A percentile compares a stretch with the other conserved stretches of the same genome.
These are phyloP conservation scores for Naganishia randhawae DNA, from an alignment of 768 basidiomycete genomes.

Conservation along the genomic window DNA sequence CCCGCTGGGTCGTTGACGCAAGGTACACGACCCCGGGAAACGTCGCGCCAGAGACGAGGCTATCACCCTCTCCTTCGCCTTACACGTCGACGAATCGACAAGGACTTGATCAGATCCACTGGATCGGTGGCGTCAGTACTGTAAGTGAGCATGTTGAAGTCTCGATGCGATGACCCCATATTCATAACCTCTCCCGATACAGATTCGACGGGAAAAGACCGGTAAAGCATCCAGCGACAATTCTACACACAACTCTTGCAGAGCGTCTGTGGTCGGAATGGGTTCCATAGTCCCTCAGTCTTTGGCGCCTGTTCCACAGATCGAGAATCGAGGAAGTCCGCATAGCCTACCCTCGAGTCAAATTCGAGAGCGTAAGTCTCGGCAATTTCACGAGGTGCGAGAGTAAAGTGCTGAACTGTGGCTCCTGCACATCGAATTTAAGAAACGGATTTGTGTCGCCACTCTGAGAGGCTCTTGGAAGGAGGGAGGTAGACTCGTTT, in stretches of 20 bases:
- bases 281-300: constrained; percentile 16
- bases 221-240: constrained; percentile 31
- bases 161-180: constrained; percentile 31
- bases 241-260: constrained; percentile 20
- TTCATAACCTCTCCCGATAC: constrained; percentile 31
- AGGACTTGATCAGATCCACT: constrained; percentile 42
- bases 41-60: not conserved
- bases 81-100: constrained; percentile 23
- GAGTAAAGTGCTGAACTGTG: not conserved
- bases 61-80: constrained; percentile 11
- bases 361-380: constrained; percentile 65
- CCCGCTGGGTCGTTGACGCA: not conserved
- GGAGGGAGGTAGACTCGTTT: constrained; percentile 69
- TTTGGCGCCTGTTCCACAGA: constrained; percentile 17
- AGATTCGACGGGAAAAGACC: constrained; percentile 11
- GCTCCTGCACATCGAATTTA: constrained; percentile 50
- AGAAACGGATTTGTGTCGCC: constrained; percentile 69
- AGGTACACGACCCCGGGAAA: not conserved
- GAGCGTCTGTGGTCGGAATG: constrained; percentile 14
- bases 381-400: not conserved
- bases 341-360: constrained; percentile 68
- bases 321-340: constrained; percentile 56
- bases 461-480: constrained; percentile 89
- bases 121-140: constrained; percentile 45
- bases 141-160: not conserved